Evolutionary conservation across 495 filamentous ascomycete species (phyloP).

Genomic region (Glonium stellatum): DNA sequence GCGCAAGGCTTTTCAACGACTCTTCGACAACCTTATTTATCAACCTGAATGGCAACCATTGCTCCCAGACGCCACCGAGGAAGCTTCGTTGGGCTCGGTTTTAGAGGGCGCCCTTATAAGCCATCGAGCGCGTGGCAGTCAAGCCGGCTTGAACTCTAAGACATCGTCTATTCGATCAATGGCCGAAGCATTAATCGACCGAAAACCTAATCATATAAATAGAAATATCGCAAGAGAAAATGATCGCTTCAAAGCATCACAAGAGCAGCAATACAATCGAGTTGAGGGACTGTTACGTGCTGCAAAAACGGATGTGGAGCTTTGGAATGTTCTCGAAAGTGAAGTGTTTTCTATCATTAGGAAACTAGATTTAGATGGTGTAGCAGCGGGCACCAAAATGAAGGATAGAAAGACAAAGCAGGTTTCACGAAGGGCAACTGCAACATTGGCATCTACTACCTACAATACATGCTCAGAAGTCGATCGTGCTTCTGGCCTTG

Average conservation of each 20-base stretch:
- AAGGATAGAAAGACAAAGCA: constrained; percentile 18
- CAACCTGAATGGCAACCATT: neutral
- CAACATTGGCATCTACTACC: neutral
- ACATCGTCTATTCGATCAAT: neutral
- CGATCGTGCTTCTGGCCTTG: constrained; percentile 25
- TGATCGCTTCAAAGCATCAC: neutral
- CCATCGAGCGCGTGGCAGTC: no score
- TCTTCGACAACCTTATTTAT: constrained; percentile 9
- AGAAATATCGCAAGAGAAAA: neutral
- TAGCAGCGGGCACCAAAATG: constrained; percentile 21
- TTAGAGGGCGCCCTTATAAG: constrained; percentile 6
- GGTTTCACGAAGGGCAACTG: constrained; percentile 3
- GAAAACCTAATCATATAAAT: neutral
- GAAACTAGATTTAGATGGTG: constrained; percentile 25
- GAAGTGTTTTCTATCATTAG: constrained; percentile 45
- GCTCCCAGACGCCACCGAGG: neutral
- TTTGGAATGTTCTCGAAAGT: constrained; percentile 65
- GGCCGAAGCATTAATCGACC: neutral
- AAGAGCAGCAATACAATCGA: constrained; percentile 17
- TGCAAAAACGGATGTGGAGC: constrained; percentile 54
- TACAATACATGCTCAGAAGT: neutral
- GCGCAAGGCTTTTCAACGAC: constrained; percentile 20
- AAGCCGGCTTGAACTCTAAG: no score
- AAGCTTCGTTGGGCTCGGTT: constrained; percentile 8
- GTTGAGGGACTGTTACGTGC: constrained; percentile 44